Base-by-base conservation (phyloP, 768 basidiomycete genomes). In the Kwoniella newhampshirensis region DNA sequence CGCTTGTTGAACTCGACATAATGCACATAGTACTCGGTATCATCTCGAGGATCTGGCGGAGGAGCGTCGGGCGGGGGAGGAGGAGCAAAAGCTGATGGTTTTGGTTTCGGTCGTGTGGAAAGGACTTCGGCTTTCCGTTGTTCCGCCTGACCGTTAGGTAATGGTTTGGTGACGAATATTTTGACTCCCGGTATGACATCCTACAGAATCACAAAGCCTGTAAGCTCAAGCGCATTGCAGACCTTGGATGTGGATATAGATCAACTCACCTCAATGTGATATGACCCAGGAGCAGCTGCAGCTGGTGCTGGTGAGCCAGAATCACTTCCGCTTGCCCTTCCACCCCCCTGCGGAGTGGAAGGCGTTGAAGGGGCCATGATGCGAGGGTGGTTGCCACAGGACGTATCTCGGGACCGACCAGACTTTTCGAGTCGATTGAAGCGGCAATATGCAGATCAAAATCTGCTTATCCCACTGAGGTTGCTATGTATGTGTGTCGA, bases 1-100 rank as follows among this genome's bases (percentile, higher is more conserved):
- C 96, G 92, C 77, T 99, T 99, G 81, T 99, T 99, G 82, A 97
- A 98, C 63, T 90, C 85, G 67, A 97, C 91, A 87, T 94, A 99
- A 72, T 99, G 96, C 18, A 98, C 91, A 71, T 98, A 99, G 80
- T 86, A 98, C 76, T 98, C 93, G 76, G 84, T 83, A 67, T 87
- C 86, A 75, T 91, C 89, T 68, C 87, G 86, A 8, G 84, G 82
- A 39, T 77, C 70, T n/a, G 80, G 80, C 37, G 82, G 81, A 41
- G 83, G 81, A 47, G 82, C 80, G 60, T 80, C 80, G 1, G 75
- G 52, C 37, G 63, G 55, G 5, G 69, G 66, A 30, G 62, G 48
- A 17, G 70, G 71, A 15, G 66, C 74, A 42, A 73, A 76, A 1
- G 71, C 71, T 39, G 76, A 77, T 39, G 63, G 63, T 48, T 63